A percentile compares a stretch with the other conserved stretches of the same genome.
These are phyloP conservation scores for Paecilomyces sp. DNA, from an alignment of 2,329 filamentous ascomycete genomes.

Conservation along the genomic window DNA sequence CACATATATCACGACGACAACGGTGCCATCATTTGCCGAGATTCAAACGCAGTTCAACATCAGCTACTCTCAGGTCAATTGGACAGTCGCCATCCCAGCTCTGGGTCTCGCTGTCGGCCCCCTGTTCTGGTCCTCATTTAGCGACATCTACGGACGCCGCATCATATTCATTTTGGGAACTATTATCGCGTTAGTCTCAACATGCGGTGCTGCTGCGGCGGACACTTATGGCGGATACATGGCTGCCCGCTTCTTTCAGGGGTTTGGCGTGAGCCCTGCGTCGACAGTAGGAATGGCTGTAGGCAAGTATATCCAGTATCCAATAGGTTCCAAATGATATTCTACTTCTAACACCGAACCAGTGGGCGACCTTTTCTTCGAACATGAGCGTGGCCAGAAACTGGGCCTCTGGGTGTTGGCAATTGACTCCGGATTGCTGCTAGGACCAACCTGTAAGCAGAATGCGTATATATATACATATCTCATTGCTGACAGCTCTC, in stretches of 20 bases:
- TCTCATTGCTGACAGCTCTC: conserved; percentile 20
- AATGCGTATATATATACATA: no score
- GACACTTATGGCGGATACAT: conserved; percentile 45
- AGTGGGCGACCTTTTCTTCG: conserved; percentile 50
- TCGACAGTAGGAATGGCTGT: conserved; percentile 50
- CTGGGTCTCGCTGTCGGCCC: conserved; percentile 48
- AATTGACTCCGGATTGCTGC: conserved; percentile 46
- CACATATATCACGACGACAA: conserved; percentile 52
- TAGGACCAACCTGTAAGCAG: conserved; percentile 39
- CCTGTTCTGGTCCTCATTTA: conserved; percentile 42
- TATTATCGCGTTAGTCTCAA: conserved; percentile 34
- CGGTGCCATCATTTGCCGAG: conserved; percentile 46
- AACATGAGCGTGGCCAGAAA: conserved; percentile 49
- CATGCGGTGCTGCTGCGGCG: conserved; percentile 35
- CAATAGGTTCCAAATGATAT: background rate
- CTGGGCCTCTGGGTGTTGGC: conserved; percentile 52
- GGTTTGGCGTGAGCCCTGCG: conserved; percentile 48
- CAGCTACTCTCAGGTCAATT: conserved; percentile 44
- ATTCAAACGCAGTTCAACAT: conserved; percentile 43
- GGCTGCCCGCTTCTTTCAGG: conserved; percentile 53
- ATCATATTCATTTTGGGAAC: conserved; percentile 43
- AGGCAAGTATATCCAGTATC: conserved; percentile 11
- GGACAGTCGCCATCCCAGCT: conserved; percentile 48
- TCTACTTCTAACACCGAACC: background rate
- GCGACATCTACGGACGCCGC: conserved; percentile 48